Conservation (phyloP, 2,329 filamentous ascomycete genomes). For the Phyllosticta citrichinensis region DNA sequence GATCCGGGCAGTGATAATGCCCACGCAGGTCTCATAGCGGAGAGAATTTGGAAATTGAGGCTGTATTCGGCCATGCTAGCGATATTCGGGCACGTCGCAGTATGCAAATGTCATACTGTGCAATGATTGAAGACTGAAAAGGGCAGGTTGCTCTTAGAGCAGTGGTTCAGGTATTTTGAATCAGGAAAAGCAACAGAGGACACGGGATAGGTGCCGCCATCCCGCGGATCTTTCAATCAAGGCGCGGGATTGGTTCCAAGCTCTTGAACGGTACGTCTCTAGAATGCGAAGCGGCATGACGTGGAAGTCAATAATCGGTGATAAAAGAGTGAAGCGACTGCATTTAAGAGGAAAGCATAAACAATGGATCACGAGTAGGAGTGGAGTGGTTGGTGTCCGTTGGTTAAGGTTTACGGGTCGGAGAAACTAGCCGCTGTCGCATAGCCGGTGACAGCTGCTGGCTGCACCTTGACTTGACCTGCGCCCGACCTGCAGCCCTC, state of each 20-base stretch:
- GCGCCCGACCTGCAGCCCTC: no score
- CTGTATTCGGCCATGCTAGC: not conserved
- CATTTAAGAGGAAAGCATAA: no score
- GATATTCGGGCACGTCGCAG: not conserved
- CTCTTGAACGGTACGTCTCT: not conserved
- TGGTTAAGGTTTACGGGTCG: not conserved
- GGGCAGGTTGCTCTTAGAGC: not conserved
- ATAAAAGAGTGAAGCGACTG: no score
- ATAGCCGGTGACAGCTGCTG: not conserved
- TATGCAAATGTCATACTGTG: not conserved
- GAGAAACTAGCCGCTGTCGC: not conserved
- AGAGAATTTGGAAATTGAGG: not conserved
- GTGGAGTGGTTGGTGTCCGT: not conserved
- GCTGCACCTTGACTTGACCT: no score
- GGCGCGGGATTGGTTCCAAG: not conserved
- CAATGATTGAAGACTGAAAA: not conserved
- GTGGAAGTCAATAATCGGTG: no score
- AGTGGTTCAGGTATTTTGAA: not conserved
- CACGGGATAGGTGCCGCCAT: not conserved
- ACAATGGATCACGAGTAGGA: not conserved
- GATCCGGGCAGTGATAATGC: no score
- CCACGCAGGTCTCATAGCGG: not conserved
- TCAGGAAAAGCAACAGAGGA: not conserved
- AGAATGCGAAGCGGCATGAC: no score
- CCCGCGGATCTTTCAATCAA: not conserved